phyloP scores from a whole-genome alignment of 345 rosid species.

The Clausena lansium region DNA sequence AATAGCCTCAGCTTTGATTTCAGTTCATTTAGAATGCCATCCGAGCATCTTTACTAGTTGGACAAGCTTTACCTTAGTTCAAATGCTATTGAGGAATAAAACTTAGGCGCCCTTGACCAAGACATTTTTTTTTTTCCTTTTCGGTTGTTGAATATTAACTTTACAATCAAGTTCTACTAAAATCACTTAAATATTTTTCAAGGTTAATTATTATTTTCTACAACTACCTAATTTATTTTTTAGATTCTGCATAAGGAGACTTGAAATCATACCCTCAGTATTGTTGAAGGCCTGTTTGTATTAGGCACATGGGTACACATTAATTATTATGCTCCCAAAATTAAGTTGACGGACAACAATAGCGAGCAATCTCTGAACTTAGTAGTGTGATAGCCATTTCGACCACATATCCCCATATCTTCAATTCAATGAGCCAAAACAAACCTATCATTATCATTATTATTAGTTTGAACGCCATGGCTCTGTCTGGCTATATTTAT shows the following conservation, averaged over 20 bases:
- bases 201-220: background rate
- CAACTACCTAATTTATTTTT: background rate
- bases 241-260: background rate
- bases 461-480: background rate
- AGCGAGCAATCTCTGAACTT: background rate
- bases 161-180: too few relatives aligned
- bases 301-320: background rate
- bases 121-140: too few relatives aligned
- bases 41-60: background rate
- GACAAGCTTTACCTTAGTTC: background rate
- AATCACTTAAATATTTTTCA: too few relatives aligned
- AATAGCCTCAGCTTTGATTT: slow-evolving; percentile 1
- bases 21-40: slow-evolving; percentile 24
- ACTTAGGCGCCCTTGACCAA: too few relatives aligned
- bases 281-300: background rate
- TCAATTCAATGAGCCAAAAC: background rate
- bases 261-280: too few relatives aligned
- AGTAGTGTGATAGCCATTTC: background rate
- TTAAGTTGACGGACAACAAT: background rate
- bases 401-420: slow-evolving; percentile 8
- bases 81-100: background rate
- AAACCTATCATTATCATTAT: background rate
- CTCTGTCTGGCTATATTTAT: background rate
- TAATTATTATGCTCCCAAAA: background rate
- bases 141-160: too few relatives aligned